phyloP scores from a whole-genome alignment of 2,329 filamentous ascomycete genomes.

The Fusarium albidum region DNA sequence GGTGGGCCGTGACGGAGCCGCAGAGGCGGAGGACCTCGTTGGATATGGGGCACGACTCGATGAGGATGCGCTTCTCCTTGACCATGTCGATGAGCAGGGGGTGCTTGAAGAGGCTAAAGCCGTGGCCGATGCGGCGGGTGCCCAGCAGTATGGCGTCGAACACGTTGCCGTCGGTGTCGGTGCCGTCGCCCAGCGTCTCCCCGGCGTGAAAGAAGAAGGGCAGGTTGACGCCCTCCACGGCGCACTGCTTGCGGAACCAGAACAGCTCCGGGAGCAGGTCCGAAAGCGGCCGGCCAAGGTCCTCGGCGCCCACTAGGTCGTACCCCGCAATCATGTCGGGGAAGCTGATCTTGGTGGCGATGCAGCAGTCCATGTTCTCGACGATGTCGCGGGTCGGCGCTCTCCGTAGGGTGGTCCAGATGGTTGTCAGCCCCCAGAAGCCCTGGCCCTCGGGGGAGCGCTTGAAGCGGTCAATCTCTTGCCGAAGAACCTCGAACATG shows the following conservation, averaged over 20 bases:
- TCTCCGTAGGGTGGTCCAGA: constrained; percentile 80
- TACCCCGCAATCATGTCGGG: constrained; percentile 86
- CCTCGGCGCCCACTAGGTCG: constrained; percentile 90
- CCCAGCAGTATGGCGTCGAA: constrained; percentile 90
- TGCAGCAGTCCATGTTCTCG: constrained; percentile 87
- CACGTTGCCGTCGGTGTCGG: constrained; percentile 79
- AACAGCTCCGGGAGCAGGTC: constrained; percentile 86
- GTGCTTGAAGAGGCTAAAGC: constrained; percentile 89
- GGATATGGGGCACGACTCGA: constrained; percentile 91
- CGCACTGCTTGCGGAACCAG: constrained; percentile 91
- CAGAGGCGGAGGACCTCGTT: constrained; percentile 88
- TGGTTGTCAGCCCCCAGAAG: constrained; percentile 87
- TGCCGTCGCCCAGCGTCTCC: constrained; percentile 81
- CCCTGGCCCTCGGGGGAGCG: constrained; percentile 71
- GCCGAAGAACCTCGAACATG: constrained; percentile 76
- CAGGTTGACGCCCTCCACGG: constrained; percentile 78
- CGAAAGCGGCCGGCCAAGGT: constrained; percentile 76
- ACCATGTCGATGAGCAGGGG: constrained; percentile 88
- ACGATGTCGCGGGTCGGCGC: constrained; percentile 72
- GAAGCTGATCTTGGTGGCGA: constrained; percentile 80
- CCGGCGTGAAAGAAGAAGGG: constrained; percentile 98
- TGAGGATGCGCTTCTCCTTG: constrained; percentile 84
- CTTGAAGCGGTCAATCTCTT: constrained; percentile 82
- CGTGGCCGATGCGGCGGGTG: constrained; percentile 88
- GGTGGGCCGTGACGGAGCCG: constrained; percentile 78